Evolutionary conservation across 2,329 filamentous ascomycete genomes (phyloP), one percentile per base, ranked within the genome.

Genomic region (Scytalidium lignicola): DNA sequence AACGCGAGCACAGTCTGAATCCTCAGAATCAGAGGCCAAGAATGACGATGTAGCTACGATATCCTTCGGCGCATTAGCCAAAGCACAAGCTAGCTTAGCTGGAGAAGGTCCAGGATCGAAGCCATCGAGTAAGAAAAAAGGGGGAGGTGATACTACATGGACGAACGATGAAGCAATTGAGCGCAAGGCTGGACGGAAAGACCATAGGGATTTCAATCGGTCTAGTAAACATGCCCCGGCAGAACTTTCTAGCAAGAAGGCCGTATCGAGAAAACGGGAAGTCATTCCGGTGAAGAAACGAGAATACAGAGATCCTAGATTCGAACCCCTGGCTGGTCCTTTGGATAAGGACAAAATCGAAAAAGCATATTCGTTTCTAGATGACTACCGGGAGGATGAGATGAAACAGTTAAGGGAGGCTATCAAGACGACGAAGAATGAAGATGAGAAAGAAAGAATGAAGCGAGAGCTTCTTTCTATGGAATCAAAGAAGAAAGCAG

Each of bases 11-110:
- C 21, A 58, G 53, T 52, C 53, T 12, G 49, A 45, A 19, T 50
- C 47, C 23, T 55, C 58, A 3, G 55, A 57, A 49, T 45, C 40
- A 21, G 54, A 57, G 26, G 45, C 49, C 26, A 46, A 49, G 15
- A 44, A 51, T 4, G 55, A 59, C 39, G 59, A 62, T 43, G 69
- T 75, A 41, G 72, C 79, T 8, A 74, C 76, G 52, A 82, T 96
- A 56, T 93, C 90, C 20, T 96, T 97, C 62, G 91, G 90, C 54
- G 88, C 88, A n/a, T 75, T 96, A 39, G 89, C 88, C 55, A 88
- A 89, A 73, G 91, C 90, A 1, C 89, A 95, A 71, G 84, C 84
- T 37, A 79, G 82, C 0, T 69, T 95, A 46, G 64, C 51, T 50
- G 55, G 51, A 55, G 58, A 46, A 54, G 56, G 50, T 62, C 59